These are phyloP conservation scores for Jaenimonas drosophilae DNA, from an alignment of 208 protist species.

Conservation along the genomic window DNA sequence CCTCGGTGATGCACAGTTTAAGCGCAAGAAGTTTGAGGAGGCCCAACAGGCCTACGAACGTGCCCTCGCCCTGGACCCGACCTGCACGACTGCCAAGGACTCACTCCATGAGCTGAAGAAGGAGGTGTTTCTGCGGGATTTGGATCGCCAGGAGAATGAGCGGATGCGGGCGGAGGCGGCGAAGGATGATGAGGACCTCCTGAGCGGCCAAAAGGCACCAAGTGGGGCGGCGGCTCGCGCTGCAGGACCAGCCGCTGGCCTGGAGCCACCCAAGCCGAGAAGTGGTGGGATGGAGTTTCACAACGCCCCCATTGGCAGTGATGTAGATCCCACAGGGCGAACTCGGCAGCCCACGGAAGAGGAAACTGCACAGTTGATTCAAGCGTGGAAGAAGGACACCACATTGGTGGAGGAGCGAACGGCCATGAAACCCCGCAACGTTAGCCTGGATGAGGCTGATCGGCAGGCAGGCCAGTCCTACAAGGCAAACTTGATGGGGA, in stretches of 20 bases:
- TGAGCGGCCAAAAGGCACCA: background rate
- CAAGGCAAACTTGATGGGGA: conserved; percentile 32
- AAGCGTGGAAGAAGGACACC: conserved; percentile 35
- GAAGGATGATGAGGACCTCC: background rate
- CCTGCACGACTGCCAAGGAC: conserved; percentile 19
- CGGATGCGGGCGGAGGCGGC: conserved; percentile 1
- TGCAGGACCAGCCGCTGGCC: too few species aligned
- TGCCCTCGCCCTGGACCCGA: conserved; percentile 40
- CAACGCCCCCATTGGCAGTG: conserved; percentile 6
- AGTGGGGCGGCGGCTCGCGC: background rate
- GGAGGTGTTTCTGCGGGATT: conserved; percentile 20
- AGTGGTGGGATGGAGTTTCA: conserved; percentile 8
- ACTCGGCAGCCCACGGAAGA: conserved; percentile 5
- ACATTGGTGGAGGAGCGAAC: conserved; percentile 24
- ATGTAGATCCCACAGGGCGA: conserved; percentile 4
- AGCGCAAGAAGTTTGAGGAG: conserved; percentile 79
- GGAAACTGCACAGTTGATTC: conserved; percentile 17
- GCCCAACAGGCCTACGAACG: conserved; percentile 62
- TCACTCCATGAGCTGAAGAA: conserved; percentile 31
- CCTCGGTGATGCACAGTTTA: conserved; percentile 78
- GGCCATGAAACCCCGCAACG: conserved; percentile 25
- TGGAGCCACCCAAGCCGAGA: too few species aligned
- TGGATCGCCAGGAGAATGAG: conserved; percentile 14
- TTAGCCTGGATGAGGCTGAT: conserved; percentile 31
- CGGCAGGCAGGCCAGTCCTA: conserved; percentile 20